Evolutionary conservation across 345 rosid species (phyloP).

Genomic region (Combretum micranthum): DNA sequence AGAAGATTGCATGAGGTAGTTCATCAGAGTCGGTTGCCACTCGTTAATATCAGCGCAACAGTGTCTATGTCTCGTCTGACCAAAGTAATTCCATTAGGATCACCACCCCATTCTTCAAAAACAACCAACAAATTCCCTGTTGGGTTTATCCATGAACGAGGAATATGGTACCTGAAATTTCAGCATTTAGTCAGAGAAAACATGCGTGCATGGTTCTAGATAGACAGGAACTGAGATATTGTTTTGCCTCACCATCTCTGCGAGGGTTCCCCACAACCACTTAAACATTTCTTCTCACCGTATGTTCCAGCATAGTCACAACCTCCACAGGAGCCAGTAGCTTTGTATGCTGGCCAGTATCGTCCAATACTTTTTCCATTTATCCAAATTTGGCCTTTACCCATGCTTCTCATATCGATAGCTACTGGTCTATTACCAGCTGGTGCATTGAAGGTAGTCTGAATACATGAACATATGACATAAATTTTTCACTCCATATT

Average conservation of each 20-base stretch:
- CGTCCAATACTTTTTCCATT: slow-evolving; percentile 49
- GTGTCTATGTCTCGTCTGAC: slow-evolving; percentile 81
- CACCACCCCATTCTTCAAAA: slow-evolving; percentile 99
- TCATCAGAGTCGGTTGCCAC: slow-evolving; percentile 93
- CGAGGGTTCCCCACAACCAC: slow-evolving; percentile 89
- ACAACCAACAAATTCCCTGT: slow-evolving; percentile 82
- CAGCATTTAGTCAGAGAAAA: neutral
- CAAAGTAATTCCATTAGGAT: slow-evolving; percentile 75
- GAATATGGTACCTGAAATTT: slow-evolving; percentile 75
- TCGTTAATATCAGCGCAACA: slow-evolving; percentile 87
- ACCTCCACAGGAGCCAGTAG: slow-evolving; percentile 28
- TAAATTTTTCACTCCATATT: neutral
- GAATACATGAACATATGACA: neutral
- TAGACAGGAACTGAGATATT: neutral
- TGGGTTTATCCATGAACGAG: slow-evolving; percentile 89
- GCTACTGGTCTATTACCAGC: slow-evolving; percentile 37
- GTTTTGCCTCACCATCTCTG: slow-evolving; percentile 64
- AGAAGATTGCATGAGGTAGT: slow-evolving; percentile 73
- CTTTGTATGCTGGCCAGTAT: slow-evolving; percentile 44
- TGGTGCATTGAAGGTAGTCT: slow-evolving; percentile 44
- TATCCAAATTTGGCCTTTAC: slow-evolving; percentile 52
- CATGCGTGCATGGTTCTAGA: neutral
- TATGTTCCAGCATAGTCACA: slow-evolving; percentile 71
- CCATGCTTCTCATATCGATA: slow-evolving; percentile 47
- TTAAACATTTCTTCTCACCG: slow-evolving; percentile 66